Evolutionary conservation across 2,329 filamentous ascomycete species (phyloP).

Genomic region (Xylaria sp.): DNA sequence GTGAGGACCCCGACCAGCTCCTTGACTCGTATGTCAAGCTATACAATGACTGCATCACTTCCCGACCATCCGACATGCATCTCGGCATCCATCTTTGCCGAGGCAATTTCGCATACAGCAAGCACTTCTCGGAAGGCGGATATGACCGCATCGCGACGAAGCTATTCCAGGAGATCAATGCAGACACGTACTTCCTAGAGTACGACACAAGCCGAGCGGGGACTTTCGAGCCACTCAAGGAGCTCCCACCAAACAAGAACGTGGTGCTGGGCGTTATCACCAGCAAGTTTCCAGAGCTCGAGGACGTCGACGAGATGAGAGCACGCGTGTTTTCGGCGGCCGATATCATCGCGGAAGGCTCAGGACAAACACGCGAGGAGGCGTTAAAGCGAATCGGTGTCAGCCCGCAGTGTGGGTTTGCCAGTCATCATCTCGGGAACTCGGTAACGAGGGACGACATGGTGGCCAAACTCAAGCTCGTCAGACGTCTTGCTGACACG

Average conservation of each 20-base stretch:
- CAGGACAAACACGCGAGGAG: slow-evolving; percentile 71
- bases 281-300: slow-evolving; percentile 71
- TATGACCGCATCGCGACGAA: slow-evolving; percentile 75
- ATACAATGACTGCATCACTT: slow-evolving; percentile 77
- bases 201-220: slow-evolving; percentile 74
- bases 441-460: slow-evolving; percentile 75
- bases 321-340: slow-evolving; percentile 69
- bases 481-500: slow-evolving; percentile 76
- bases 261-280: slow-evolving; percentile 73
- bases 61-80: slow-evolving; percentile 75
- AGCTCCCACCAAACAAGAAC: slow-evolving; percentile 69
- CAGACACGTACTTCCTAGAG: slow-evolving; percentile 76
- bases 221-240: slow-evolving; percentile 72
- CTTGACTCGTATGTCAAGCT: slow-evolving; percentile 80
- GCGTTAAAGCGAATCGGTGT: slow-evolving; percentile 75
- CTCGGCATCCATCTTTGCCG: slow-evolving; percentile 81
- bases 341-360: slow-evolving; percentile 75
- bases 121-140: slow-evolving; percentile 74
- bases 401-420: slow-evolving; percentile 80
- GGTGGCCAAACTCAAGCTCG: slow-evolving; percentile 77
- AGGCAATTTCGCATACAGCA: slow-evolving; percentile 73
- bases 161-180: slow-evolving; percentile 71
- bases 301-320: slow-evolving; percentile 71
- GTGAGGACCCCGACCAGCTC: slow-evolving; percentile 74
- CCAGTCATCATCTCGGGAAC: slow-evolving; percentile 79